Conservation (phyloP, 345 rosid genomes). For the Syzygium jambos region DNA sequence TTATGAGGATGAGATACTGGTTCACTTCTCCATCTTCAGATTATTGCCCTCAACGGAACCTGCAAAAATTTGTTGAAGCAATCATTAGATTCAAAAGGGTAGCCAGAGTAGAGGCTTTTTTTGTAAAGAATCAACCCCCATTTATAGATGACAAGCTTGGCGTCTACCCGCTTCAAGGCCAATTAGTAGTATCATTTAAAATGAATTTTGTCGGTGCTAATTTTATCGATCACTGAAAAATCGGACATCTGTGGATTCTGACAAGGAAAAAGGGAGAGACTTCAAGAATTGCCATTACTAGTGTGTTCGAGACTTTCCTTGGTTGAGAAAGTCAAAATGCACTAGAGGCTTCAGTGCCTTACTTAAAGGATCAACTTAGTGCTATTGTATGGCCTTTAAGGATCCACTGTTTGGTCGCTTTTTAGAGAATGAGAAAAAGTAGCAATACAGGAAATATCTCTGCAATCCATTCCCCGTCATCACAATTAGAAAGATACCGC, state of each 20-base stretch:
- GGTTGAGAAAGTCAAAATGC: neutral
- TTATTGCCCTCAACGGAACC: constrained; percentile 35
- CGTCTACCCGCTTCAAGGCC: neutral
- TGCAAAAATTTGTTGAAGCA: constrained; percentile 16
- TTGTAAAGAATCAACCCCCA: neutral
- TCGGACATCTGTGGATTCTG: neutral
- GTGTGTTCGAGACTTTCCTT: neutral
- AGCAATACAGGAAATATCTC: constrained; percentile 1
- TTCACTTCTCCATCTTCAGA: constrained; percentile 60
- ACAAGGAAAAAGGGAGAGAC: neutral
- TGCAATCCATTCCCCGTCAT: constrained; percentile 2
- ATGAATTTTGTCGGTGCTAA: neutral
- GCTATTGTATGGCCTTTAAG: neutral
- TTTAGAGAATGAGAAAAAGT: neutral
- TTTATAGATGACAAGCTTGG: neutral
- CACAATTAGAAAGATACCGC: constrained; percentile 3
- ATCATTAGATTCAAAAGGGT: neutral
- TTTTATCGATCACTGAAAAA: neutral
- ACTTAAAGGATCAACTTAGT: neutral
- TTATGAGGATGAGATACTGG: neutral
- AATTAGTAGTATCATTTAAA: neutral
- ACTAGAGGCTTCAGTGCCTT: neutral
- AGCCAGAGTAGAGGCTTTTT: neutral
- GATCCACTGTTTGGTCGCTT: neutral
- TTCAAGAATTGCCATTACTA: neutral